phyloP scores from a whole-genome alignment of 805 yeast genomes.

The Kurtzmaniella cleridarum region DNA sequence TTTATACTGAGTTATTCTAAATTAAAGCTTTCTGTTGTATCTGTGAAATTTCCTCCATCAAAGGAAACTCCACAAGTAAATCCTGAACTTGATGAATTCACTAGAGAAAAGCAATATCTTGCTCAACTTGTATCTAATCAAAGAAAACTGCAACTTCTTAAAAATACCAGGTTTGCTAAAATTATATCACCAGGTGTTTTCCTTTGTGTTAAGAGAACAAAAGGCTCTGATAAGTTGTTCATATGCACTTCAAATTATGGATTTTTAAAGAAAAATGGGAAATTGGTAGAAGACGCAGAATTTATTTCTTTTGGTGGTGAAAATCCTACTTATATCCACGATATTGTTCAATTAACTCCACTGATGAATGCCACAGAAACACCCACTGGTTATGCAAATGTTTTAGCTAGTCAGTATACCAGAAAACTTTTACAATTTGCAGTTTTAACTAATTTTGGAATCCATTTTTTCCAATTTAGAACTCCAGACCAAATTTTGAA shows the following conservation, averaged over 20 bases:
- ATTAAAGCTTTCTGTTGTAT: constrained; percentile 31
- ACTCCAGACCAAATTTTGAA: constrained; percentile 78
- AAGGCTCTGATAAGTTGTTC: constrained; percentile 48
- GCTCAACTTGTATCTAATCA: constrained; percentile 35
- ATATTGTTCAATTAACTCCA: constrained; percentile 66
- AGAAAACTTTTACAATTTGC: constrained; percentile 67
- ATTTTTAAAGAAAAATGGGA: constrained; percentile 63
- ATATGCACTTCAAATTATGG: constrained; percentile 85
- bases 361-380: constrained; percentile 65
- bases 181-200: constrained; percentile 85
- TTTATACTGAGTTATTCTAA: constrained; percentile 21
- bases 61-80: constrained; percentile 37
- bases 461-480: constrained; percentile 69
- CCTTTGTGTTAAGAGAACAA: constrained; percentile 54
- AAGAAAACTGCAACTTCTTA: constrained; percentile 51
- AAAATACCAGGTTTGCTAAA: constrained; percentile 51
- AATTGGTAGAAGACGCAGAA: constrained; percentile 77
- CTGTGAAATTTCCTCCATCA: constrained; percentile 65
- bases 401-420: constrained; percentile 80
- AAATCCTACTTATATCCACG: constrained; percentile 47
- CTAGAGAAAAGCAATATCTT: constrained; percentile 36
- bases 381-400: constrained; percentile 81
- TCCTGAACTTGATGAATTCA: constrained; percentile 36
- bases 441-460: constrained; percentile 72
- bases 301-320: constrained; percentile 37